These are phyloP conservation scores for Mycosphaerella sp. DNA, from an alignment of 2,329 filamentous ascomycete genomes.

Conservation along the genomic window DNA sequence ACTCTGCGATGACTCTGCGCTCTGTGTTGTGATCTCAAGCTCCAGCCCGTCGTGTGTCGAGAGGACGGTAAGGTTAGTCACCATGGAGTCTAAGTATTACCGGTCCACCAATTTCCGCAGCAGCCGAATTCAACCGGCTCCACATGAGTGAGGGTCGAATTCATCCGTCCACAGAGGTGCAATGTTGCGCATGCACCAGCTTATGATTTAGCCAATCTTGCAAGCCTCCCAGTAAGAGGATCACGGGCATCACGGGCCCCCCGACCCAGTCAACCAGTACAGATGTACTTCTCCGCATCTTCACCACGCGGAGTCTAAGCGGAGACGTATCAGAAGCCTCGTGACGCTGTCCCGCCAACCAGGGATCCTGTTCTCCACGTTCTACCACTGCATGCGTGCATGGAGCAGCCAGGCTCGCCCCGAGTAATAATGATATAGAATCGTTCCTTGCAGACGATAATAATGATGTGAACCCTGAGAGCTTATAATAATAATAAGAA, in stretches of 20 bases:
- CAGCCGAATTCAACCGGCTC: slow-evolving; percentile 2
- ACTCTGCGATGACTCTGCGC: background rate
- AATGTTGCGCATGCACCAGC: background rate
- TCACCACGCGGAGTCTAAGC: background rate
- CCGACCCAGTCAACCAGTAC: too few relatives aligned
- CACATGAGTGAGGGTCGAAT: slow-evolving; percentile 1
- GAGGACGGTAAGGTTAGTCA: background rate
- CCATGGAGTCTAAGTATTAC: background rate
- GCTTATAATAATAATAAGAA: slow-evolving; percentile 5
- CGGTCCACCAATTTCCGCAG: background rate
- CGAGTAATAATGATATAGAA: background rate
- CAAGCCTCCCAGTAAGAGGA: background rate
- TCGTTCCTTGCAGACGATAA: slow-evolving; percentile 16
- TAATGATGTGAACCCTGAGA: slow-evolving; percentile 14
- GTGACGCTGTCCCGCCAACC: background rate
- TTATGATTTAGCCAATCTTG: slow-evolving; percentile 12
- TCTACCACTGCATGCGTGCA: background rate
- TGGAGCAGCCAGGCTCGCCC: background rate
- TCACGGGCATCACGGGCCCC: slow-evolving; percentile 4
- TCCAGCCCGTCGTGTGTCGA: background rate
- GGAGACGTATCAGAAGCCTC: background rate
- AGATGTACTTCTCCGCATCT: slow-evolving; percentile 5
- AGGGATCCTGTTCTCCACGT: slow-evolving; percentile 5
- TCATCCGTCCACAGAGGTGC: slow-evolving; percentile 9
- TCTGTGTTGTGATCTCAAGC: background rate